Conservation (phyloP, 2,329 filamentous ascomycete genomes). For the Ceratocystis variospora region DNA sequence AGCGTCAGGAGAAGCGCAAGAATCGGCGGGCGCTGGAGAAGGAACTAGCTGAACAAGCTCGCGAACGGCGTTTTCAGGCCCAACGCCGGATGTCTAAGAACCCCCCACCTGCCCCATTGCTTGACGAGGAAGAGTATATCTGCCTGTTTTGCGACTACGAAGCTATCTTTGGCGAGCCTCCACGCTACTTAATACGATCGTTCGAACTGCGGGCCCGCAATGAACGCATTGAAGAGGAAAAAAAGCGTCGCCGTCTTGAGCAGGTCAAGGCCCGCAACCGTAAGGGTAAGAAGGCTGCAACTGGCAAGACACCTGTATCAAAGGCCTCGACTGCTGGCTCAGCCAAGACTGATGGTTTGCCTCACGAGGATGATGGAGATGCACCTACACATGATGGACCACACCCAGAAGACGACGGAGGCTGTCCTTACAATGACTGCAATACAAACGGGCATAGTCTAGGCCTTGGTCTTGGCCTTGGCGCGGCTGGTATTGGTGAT, state of each 20-base stretch:
- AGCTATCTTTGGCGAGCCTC: constrained; percentile 78
- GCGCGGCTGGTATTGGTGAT: neutral
- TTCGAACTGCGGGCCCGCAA: constrained; percentile 92
- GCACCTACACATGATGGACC: neutral
- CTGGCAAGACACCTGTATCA: constrained; percentile 38
- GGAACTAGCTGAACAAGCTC: constrained; percentile 61
- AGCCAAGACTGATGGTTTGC: neutral
- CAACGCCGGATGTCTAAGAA: constrained; percentile 63
- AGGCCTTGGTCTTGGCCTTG: too few relatives aligned
- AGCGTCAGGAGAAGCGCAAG: constrained; percentile 33
- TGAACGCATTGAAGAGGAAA: constrained; percentile 69
- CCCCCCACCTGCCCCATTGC: constrained; percentile 37
- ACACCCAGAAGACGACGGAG: neutral
- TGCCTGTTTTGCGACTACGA: constrained; percentile 99
- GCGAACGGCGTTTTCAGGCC: constrained; percentile 62
- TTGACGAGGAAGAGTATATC: constrained; percentile 67
- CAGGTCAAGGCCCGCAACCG: constrained; percentile 89
- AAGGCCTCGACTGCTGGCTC: constrained; percentile 30
- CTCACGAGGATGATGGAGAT: neutral
- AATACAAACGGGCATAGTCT: neutral
- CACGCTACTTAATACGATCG: constrained; percentile 68
- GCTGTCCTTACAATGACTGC: constrained; percentile 10
- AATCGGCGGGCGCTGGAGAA: constrained; percentile 53
- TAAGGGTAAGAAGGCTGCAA: constrained; percentile 65
- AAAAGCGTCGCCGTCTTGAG: constrained; percentile 70